Conservation (phyloP, 2,329 filamentous ascomycete species). For the Claviceps spartinae region DNA sequence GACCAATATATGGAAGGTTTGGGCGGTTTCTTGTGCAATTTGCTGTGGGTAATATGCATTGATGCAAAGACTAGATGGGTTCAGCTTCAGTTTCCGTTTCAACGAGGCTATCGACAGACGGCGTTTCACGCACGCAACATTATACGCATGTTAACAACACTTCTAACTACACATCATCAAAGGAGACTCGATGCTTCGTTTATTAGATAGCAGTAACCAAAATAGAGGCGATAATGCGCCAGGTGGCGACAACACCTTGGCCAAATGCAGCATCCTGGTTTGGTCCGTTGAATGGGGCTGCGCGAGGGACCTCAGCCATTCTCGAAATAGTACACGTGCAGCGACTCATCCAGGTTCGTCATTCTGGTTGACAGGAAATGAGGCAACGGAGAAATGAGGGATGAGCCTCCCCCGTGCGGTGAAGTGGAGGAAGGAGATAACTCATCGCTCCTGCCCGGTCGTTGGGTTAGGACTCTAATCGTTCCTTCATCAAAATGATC, state of each 20-base stretch:
- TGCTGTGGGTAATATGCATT: conserved; percentile 4
- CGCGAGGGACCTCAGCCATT: background rate
- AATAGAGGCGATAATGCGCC: conserved; percentile 4
- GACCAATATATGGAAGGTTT: background rate
- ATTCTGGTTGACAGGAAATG: background rate
- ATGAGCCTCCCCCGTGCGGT: background rate
- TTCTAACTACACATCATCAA: conserved; percentile 3
- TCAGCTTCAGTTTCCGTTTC: conserved; percentile 1
- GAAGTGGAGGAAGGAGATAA: background rate
- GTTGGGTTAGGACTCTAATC: background rate
- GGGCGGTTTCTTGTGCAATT: conserved; percentile 1
- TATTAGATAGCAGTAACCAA: conserved; percentile 5
- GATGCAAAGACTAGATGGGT: background rate
- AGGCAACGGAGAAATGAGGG: background rate
- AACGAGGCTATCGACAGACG: background rate
- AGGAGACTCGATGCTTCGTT: background rate
- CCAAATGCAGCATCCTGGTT: background rate
- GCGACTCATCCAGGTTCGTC: background rate
- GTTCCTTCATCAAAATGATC: background rate
- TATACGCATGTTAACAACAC: background rate
- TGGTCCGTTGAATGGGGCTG: background rate
- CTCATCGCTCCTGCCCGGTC: background rate
- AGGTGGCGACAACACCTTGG: background rate
- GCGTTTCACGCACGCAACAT: background rate
- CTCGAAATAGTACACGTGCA: background rate